Evolutionary conservation across 2,329 filamentous ascomycete species (phyloP).

Genomic region (Colletotrichum cordylinicola): DNA sequence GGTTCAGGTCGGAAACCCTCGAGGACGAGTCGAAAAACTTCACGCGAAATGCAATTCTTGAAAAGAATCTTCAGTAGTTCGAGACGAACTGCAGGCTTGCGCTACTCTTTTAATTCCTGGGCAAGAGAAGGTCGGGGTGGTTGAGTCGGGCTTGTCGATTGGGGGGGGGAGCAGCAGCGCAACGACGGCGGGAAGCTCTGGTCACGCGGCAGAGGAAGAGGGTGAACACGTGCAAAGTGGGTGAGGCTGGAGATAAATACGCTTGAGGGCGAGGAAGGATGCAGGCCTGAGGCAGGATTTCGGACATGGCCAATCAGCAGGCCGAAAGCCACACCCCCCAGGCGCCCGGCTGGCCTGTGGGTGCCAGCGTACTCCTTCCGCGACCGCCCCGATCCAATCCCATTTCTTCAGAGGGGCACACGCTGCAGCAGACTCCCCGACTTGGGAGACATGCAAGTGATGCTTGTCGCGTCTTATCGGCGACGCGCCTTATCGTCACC

Average conservation of each 20-base stretch:
- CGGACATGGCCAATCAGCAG: slow-evolving; percentile 8
- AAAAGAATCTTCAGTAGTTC: neutral
- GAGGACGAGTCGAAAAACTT: neutral
- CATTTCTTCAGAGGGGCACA: slow-evolving; percentile 16
- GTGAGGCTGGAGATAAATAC: slow-evolving; percentile 42
- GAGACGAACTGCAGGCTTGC: neutral
- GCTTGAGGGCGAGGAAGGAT: slow-evolving; percentile 11
- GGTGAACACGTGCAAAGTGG: slow-evolving; percentile 46
- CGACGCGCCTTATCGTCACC: neutral
- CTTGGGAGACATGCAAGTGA: neutral
- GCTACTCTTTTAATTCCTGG: slow-evolving; percentile 15
- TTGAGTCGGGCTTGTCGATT: slow-evolving; percentile 14
- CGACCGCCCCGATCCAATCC: slow-evolving; percentile 22
- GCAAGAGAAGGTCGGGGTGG: neutral
- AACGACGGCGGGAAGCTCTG: slow-evolving; percentile 24
- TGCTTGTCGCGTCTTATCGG: slow-evolving; percentile 13
- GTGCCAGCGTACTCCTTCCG: slow-evolving; percentile 3
- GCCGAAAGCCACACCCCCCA: slow-evolving; percentile 6
- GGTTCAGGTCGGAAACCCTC: neutral
- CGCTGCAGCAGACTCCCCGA: slow-evolving; percentile 1
- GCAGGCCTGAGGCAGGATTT: slow-evolving; percentile 18
- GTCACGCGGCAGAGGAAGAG: slow-evolving; percentile 44
- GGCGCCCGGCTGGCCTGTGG: neutral
- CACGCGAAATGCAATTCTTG: slow-evolving; percentile 12
- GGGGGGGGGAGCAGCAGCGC: neutral